phyloP scores from a whole-genome alignment of 1,284 basidiomycete species.

The Stereum hirsutum region DNA sequence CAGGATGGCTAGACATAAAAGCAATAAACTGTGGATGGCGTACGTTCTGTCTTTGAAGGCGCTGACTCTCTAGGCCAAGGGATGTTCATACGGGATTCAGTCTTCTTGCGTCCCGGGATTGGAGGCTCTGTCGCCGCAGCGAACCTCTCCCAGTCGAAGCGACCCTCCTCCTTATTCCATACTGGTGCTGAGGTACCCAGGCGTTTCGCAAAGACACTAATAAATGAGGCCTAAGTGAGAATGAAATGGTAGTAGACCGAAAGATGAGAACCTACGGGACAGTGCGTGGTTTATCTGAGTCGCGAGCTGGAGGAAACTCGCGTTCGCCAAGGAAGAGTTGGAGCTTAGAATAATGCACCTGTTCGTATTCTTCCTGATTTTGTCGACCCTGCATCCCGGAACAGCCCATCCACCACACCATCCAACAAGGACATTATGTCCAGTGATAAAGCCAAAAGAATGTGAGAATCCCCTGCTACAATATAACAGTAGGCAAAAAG shows the following conservation, averaged over 20 bases:
- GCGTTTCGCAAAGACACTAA: conserved; percentile 69
- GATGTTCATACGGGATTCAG: conserved; percentile 33
- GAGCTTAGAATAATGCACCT: conserved; percentile 69
- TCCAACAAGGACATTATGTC: too few relatives aligned
- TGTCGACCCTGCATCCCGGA: conserved; percentile 18
- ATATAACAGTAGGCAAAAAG: too few relatives aligned
- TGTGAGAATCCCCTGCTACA: too few relatives aligned
- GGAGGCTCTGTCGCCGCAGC: conserved; percentile 55
- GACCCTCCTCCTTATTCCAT: conserved; percentile 42
- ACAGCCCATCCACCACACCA: not conserved
- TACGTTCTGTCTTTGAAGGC: conserved; percentile 38
- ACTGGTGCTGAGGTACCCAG: conserved; percentile 47
- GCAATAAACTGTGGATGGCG: conserved; percentile 13
- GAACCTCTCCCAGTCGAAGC: conserved; percentile 58
- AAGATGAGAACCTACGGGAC: conserved; percentile 36
- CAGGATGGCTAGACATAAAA: not conserved
- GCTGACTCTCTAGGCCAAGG: conserved; percentile 56
- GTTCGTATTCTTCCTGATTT: conserved; percentile 25
- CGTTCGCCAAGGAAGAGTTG: conserved; percentile 66
- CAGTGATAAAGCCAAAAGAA: too few relatives aligned
- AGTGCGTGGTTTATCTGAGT: conserved; percentile 27
- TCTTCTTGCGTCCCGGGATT: conserved; percentile 34
- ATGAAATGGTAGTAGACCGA: conserved; percentile 3
- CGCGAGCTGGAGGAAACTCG: conserved; percentile 41
- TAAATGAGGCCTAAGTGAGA: not conserved